Percentiles rank a stretch among this genome's conserved stretches.
phyloP scores from a whole-genome alignment of 345 rosid genomes.

The Kernera saxatilis region DNA sequence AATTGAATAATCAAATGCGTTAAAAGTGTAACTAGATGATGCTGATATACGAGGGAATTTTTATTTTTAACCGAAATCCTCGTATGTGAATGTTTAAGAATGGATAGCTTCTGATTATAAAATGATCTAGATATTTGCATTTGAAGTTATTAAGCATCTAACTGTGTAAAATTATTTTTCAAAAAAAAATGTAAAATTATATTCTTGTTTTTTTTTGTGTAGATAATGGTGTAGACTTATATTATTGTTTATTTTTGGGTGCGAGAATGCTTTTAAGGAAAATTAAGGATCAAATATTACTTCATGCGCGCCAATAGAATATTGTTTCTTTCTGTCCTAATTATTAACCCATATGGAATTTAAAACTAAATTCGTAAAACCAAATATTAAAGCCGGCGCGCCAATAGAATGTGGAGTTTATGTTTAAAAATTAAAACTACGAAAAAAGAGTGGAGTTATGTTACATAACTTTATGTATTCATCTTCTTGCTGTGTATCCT shows the following conservation, averaged over 20 bases:
- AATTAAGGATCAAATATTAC: slow-evolving; percentile 20
- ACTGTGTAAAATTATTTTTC: neutral
- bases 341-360: slow-evolving; percentile 9
- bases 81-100: neutral
- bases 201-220: neutral
- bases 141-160: neutral
- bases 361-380: neutral
- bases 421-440: neutral
- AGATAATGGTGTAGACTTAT: neutral
- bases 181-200: no score
- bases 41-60: neutral
- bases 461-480: neutral
- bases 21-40: neutral
- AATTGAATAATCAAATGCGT: neutral
- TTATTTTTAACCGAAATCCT: neutral
- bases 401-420: neutral
- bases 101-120: neutral
- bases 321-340: neutral
- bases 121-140: neutral
- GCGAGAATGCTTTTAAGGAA: slow-evolving; percentile 38
- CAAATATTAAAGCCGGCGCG: neutral
- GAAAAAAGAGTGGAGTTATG: neutral
- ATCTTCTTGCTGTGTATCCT: neutral
- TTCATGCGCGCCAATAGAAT: slow-evolving; percentile 27
- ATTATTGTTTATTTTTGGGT: slow-evolving; percentile 10